Base-by-base conservation (phyloP, 2,329 filamentous ascomycete genomes). In the Colletotrichum sp. region DNA sequence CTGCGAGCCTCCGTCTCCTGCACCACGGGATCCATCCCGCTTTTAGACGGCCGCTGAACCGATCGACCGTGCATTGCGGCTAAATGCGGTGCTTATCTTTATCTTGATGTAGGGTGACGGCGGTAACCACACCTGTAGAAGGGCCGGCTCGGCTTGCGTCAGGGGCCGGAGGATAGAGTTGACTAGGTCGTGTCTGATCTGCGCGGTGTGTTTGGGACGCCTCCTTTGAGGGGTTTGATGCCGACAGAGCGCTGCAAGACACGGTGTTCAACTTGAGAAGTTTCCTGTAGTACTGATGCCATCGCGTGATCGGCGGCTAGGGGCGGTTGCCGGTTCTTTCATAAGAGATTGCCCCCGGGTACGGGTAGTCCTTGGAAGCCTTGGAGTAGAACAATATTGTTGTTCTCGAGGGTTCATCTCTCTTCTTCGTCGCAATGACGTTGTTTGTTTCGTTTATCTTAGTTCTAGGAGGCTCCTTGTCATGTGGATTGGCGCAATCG, bases 31-130 rank as follows among this genome's bases (percentile, higher is more conserved):
- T 26, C 55, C 34, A 65, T 36, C 62, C 44, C 18, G 24, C 30
- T 15, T 55, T 48, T 22, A 59, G 34, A 13, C 55, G 26, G 36
- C 30, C 63, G 63, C 73, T n/a, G 16, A 73, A 28, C 22, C 10
- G 70, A 75, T 75, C 70, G 44, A 16, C 64, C 5, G 30, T 26
- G 64, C 32, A 66, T 63, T 16, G 70, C 39, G 64, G 70, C 70
- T 68, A 59, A 73, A 75, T 36, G 28, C 15, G 24, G 26, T 73
- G 34, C 48, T 73, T 73, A 12, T 48, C 73, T 69, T 44, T 66
- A 12, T 73, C 65, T 44, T 28, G 18, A 60, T 64, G 44, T 30
- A 65, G 64, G 32, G 32, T 39, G 74, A 64, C 48, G 70, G 59
- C 64, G 44, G 64, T 16, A 52, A 57, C 70, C 57, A 32, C 55